Base-by-base conservation (phyloP, 345 rosid genomes). In the Pistacia atlantica region DNA sequence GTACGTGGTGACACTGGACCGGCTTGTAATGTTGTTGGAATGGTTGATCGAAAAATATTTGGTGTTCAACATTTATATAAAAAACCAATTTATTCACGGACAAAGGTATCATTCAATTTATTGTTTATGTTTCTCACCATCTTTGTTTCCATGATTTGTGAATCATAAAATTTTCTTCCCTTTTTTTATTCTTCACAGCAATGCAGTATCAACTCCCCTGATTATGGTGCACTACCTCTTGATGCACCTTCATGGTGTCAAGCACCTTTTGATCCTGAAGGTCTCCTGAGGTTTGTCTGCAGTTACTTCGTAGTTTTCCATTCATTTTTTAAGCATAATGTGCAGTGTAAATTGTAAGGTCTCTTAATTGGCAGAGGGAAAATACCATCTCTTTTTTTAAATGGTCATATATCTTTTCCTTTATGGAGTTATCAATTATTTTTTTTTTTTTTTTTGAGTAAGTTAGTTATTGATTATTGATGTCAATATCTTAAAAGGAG, bases 241-340 rank as follows among this genome's bases (percentile, higher is more conserved):
- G 83, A 86, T 63, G 97, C 98, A 68, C 97, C 98, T 73, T 80
- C 95, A 73, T 94, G 98, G 98, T 94, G 97, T 83, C 92, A 89
- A 81, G 97, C 97, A 74, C 98, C 98, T 38, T 94, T 92, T 76
- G 97, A 94, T 78, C 97, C 98, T 0, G 98, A 94, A 89, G 98
- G 97, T 42, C 86, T 94, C 38, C 68, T 94, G 81, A 92, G 98
- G 97, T 92, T 75, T 56, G 74, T 77, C 65, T 76, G 33, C 37
- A 51, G 42, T 66, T 78, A 46, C 35, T 73, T 73, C 8, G 56
- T 69, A 35, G 65, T 73, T 69, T 25, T 20, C 73, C 52, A 49
- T 25, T 20, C 35, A 25, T 63, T 55, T 18, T 18, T 62, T 55
- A 59, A 31, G 33, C 33, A 31, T 31, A 1, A 31, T 31, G 33